Base-by-base conservation (phyloP, 1,284 basidiomycete genomes). In the Gymnopus androsaceus region DNA sequence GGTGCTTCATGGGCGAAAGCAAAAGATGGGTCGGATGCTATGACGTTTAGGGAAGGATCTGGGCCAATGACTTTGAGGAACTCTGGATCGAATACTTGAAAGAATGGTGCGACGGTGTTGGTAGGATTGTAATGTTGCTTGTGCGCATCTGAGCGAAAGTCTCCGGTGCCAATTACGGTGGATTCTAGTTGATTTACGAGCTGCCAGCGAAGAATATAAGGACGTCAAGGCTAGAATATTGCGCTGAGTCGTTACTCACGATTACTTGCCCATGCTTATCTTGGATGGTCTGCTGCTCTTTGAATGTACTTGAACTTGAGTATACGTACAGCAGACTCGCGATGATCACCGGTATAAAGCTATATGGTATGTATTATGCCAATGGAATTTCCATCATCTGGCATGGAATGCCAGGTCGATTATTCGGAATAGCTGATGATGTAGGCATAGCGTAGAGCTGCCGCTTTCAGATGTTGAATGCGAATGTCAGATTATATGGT, bases 1-100 rank as follows among this genome's bases (percentile, higher is more conserved):
- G 84, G 84, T 1, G 88, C 88, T 40, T 92, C 88, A 62, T 91
- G 89, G 25, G 88, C 88, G 60, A 89, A 81, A 0, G 85, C 82
- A 64, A 81, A 87, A n/a, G 78, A 78, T 1, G 76, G 71, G 59
- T 83, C 81, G 1, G 76, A 77, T 0, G 83, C 81, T 19, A 92
- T 77, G 56, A 78, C 67, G 3, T 77, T 76, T 47, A 91, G 77
- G 0, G 79, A 79, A 3, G 89, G 81, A 38, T 74, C 71, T 7
- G 69, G 62, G 0, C 88, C 88, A 2, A 90, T 78, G 58, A 90
- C 73, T 3, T 68, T 54, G n/a, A 85, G 70, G 69, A 92, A 92
- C 3, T 69, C 73, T 3, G 70, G 61, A 63, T 90, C 78, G 64
- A 88, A 88, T 56, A 87, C 73, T 66, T 90, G 87, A 72, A 91